These are phyloP conservation scores for Chlorella sp. DNA, from an alignment of 139 green algal genomes.

Conservation along the genomic window DNA sequence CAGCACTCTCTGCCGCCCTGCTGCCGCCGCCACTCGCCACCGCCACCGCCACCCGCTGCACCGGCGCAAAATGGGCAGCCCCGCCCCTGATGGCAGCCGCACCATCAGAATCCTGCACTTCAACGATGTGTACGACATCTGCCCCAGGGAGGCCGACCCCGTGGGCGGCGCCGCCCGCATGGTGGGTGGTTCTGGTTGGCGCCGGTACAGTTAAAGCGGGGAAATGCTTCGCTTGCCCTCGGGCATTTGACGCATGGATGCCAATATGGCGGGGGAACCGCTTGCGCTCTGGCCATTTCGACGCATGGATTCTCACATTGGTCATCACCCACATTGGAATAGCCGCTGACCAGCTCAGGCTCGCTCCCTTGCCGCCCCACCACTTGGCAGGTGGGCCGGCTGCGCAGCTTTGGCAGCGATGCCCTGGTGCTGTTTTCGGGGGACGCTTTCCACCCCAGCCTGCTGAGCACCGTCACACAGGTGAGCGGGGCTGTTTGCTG, in stretches of 20 bases:
- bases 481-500: neutral
- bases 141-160: conserved; percentile 46
- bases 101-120: conserved; percentile 65
- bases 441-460: conserved; percentile 73
- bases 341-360: too few species aligned
- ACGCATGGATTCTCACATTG: too few species aligned
- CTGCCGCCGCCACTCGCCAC: too few species aligned
- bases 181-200: neutral
- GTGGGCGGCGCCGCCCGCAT: conserved; percentile 72
- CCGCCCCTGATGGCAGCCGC: neutral
- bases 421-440: conserved; percentile 80
- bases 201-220: too few species aligned
- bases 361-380: too few species aligned
- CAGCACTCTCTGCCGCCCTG: too few species aligned
- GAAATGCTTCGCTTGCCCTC: too few species aligned
- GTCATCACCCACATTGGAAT: too few species aligned
- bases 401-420: conserved; percentile 26
- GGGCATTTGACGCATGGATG: too few species aligned
- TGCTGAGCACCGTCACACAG: conserved; percentile 74
- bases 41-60: neutral
- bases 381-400: too few species aligned
- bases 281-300: too few species aligned
- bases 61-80: neutral
- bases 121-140: conserved; percentile 57
- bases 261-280: too few species aligned